Percentiles rank a stretch among this genome's conserved stretches.
These are phyloP conservation scores for Pseudoneurospora amorphoporcata DNA, from an alignment of 495 filamentous ascomycete species.

Conservation along the genomic window DNA sequence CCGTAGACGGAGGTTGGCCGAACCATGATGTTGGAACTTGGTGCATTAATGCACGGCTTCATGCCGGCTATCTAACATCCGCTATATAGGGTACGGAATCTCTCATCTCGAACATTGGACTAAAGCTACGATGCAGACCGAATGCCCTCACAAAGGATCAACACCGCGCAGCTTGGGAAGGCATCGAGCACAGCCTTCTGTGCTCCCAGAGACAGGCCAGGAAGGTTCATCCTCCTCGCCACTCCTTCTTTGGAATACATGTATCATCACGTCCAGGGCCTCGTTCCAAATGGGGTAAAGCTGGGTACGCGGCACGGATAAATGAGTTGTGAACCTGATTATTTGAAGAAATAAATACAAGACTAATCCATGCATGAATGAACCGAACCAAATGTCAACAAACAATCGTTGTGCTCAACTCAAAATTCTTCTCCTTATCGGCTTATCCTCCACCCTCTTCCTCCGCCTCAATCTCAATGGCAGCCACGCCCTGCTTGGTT, in stretches of 20 bases:
- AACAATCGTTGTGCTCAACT: background rate
- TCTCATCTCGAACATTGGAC: background rate
- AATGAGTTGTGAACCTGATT: background rate
- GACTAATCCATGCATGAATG: background rate
- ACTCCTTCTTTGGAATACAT: background rate
- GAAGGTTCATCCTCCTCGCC: background rate
- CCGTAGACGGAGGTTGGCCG: background rate
- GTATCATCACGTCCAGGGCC: background rate
- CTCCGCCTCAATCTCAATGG: conserved; percentile 39
- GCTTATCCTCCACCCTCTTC: background rate
- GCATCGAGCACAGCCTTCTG: background rate
- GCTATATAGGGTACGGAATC: background rate
- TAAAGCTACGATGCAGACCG: background rate
- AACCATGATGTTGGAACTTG: background rate
- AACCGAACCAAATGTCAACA: background rate
- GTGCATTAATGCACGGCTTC: background rate
- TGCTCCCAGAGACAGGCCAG: background rate
- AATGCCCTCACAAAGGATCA: background rate
- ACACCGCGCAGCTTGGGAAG: background rate
- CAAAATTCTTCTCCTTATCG: background rate
- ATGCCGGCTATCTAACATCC: background rate
- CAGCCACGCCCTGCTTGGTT: conserved; percentile 80
- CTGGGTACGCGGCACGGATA: background rate
- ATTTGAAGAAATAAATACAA: background rate
- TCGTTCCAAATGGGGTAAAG: background rate